Conservation (phyloP, 129 eudicot genomes). For the Helianthus tuberosus region DNA sequence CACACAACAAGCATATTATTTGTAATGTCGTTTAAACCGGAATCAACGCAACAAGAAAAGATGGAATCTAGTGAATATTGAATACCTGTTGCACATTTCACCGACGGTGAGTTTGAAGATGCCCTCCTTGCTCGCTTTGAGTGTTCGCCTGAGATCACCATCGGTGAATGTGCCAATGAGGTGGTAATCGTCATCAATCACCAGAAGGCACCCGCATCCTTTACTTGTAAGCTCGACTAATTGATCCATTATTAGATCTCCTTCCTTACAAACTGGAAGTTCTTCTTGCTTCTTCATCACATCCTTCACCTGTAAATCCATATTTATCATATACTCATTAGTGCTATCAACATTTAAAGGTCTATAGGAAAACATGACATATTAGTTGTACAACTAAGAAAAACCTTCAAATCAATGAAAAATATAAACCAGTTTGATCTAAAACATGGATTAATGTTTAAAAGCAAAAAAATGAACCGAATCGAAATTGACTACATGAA, state of each 20-base stretch:
- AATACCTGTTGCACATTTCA: conserved; percentile 97
- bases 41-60: background rate
- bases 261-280: conserved; percentile 87
- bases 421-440: no score
- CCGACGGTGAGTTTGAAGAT: conserved; percentile 96
- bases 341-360: background rate
- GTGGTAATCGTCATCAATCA: conserved; percentile 65
- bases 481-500: no score
- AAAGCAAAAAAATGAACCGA: no score
- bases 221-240: conserved; percentile 88
- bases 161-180: conserved; percentile 94
- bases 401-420: no score
- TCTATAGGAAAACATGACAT: no score
- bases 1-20: background rate
- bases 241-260: conserved; percentile 93
- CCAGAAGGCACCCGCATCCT: conserved; percentile 98
- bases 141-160: conserved; percentile 91
- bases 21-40: background rate
- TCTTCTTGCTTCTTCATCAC: conserved; percentile 89
- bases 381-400: no score
- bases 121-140: conserved; percentile 92
- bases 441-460: no score
- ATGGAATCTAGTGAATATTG: background rate
- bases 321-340: background rate
- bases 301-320: conserved; percentile 73